These are phyloP conservation scores for Kingdonia uniflora DNA, from an alignment of 164 flowering plant genomes.

Conservation along the genomic window DNA sequence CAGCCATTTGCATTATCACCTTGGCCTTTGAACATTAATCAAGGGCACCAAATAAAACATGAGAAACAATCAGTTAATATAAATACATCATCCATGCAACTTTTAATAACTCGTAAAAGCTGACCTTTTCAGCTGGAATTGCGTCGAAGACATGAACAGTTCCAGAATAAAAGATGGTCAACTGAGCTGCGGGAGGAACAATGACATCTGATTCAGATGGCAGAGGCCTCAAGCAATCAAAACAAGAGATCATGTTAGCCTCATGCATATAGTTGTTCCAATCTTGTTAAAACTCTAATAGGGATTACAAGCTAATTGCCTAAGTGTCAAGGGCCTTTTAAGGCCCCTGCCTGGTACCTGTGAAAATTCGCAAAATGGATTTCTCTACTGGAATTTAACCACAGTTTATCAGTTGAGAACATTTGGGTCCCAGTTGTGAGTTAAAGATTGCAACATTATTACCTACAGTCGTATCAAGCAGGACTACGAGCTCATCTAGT, in stretches of 20 bases:
- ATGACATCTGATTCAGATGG: constrained; percentile 3
- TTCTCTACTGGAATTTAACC: no score
- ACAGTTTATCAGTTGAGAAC: no score
- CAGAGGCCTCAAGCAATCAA: constrained; percentile 4
- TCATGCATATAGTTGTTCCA: no score
- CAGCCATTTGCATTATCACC: constrained; percentile 39
- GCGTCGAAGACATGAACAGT: constrained; percentile 31
- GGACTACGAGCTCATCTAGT: no score
- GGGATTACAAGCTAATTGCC: no score
- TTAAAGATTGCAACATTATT: no score
- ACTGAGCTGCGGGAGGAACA: constrained; percentile 21
- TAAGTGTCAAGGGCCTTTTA: no score
- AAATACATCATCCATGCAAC: neutral
- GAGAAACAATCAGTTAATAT: neutral
- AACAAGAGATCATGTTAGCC: constrained; percentile 1
- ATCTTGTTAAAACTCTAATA: no score
- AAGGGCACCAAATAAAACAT: neutral
- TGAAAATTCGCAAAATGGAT: no score
- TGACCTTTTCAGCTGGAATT: constrained; percentile 36
- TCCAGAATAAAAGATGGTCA: constrained; percentile 45
- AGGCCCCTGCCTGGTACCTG: no score
- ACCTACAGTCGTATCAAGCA: no score
- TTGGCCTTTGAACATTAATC: constrained; percentile 16
- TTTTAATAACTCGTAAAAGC: neutral
- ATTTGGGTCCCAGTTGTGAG: no score